Evolutionary conservation across 768 basidiomycete genomes (phyloP).

Genomic region (Coprinellus micaceus): DNA sequence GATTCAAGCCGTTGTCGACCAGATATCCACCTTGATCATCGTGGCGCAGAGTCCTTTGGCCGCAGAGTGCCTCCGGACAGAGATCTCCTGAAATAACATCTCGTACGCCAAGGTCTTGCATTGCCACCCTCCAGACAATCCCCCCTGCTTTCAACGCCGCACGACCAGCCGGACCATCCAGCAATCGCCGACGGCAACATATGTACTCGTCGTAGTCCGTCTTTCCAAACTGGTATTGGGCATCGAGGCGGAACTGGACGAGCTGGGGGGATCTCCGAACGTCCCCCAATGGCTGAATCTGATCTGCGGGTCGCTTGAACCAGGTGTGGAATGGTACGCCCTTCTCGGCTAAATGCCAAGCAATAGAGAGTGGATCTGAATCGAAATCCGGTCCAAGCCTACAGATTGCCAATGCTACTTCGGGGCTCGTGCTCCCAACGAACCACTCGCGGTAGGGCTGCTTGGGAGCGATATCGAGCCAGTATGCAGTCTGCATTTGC

Average conservation of each 20-base stretch:
- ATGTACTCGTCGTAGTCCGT: background rate
- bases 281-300: too few species aligned
- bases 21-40: background rate
- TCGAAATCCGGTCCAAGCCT: too few species aligned
- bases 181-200: background rate
- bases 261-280: background rate
- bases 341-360: too few species aligned
- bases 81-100: background rate
- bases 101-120: background rate
- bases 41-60: background rate
- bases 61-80: background rate
- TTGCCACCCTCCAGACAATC: background rate
- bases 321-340: too few species aligned
- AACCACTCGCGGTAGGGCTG: too few species aligned
- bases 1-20: background rate
- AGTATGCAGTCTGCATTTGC: too few species aligned
- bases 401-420: too few species aligned
- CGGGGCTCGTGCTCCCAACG: too few species aligned
- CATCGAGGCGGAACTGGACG: background rate
- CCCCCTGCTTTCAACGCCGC: background rate
- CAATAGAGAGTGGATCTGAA: too few species aligned
- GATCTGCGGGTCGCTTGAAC: too few species aligned
- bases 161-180: background rate
- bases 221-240: background rate
- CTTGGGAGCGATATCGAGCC: too few species aligned